These are phyloP conservation scores for Aethionema arabicum DNA, from an alignment of 345 rosid species.

Conservation along the genomic window DNA sequence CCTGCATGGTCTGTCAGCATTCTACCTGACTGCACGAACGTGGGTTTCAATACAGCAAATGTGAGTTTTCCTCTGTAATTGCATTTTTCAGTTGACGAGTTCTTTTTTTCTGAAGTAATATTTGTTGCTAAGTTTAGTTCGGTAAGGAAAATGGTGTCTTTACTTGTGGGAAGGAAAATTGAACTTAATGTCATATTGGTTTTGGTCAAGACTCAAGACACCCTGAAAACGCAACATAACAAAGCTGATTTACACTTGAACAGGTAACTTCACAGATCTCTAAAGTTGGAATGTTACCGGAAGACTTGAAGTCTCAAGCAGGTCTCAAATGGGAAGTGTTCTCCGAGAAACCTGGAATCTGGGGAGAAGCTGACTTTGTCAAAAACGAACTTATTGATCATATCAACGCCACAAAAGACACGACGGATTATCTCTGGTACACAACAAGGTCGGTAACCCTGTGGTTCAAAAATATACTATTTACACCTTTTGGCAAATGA, in stretches of 20 bases:
- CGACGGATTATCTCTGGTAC: slow-evolving; percentile 95
- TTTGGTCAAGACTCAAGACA: background rate
- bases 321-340: slow-evolving; percentile 73
- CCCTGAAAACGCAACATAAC: background rate
- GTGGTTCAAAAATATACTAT: background rate
- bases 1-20: slow-evolving; percentile 99
- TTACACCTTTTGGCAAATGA: too few species aligned
- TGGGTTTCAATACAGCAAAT: slow-evolving; percentile 77
- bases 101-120: too few species aligned
- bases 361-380: slow-evolving; percentile 70
- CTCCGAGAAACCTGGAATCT: slow-evolving; percentile 65
- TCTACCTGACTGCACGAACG: slow-evolving; percentile 89
- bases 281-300: slow-evolving; percentile 74
- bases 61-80: slow-evolving; percentile 33
- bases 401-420: slow-evolving; percentile 75
- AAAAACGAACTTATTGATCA: slow-evolving; percentile 70
- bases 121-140: too few species aligned
- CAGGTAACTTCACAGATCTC: slow-evolving; percentile 74
- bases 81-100: too few species aligned
- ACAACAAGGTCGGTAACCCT: slow-evolving; percentile 70
- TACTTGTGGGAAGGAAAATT: background rate
- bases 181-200: background rate
- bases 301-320: slow-evolving; percentile 49
- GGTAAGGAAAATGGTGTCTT: background rate
- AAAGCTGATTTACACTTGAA: slow-evolving; percentile 20